phyloP scores from a whole-genome alignment of 805 yeast species.

The Ogataea philodendri region DNA sequence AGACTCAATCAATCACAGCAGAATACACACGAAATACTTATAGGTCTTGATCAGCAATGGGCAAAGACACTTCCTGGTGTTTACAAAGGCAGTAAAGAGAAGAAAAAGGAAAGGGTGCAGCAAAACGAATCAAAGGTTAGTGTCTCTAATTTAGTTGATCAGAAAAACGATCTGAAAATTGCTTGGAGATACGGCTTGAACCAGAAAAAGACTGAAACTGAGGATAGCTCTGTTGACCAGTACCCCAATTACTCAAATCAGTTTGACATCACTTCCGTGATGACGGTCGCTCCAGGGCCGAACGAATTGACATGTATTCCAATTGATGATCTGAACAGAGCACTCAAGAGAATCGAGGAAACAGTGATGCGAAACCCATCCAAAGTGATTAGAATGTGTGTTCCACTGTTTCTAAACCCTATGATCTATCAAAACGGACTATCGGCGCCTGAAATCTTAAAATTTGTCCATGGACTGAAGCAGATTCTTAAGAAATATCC shows the following conservation, averaged over 20 bases:
- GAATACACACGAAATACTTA: constrained; percentile 59
- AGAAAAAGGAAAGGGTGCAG: constrained; percentile 55
- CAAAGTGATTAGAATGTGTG: constrained; percentile 58
- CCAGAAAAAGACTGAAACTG: constrained; percentile 35
- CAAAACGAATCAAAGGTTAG: constrained; percentile 62
- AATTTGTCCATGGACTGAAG: constrained; percentile 60
- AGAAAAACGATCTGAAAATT: constrained; percentile 12
- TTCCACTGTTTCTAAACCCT: constrained; percentile 83
- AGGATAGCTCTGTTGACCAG: constrained; percentile 32
- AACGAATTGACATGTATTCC: constrained; percentile 61
- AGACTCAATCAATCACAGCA: constrained; percentile 41
- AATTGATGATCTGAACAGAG: constrained; percentile 25
- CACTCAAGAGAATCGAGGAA: constrained; percentile 43
- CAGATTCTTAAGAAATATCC: constrained; percentile 47
- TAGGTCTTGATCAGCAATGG: constrained; percentile 61
- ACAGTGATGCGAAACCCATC: constrained; percentile 40
- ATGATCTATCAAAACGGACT: constrained; percentile 56
- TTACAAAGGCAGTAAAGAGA: constrained; percentile 67
- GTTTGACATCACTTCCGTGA: constrained; percentile 73
- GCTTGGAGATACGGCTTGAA: constrained; percentile 84
- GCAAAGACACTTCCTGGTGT: constrained; percentile 72
- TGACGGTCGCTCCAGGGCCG: constrained; percentile 63
- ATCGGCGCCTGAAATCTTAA: constrained; percentile 47
- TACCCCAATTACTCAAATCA: constrained; percentile 57
- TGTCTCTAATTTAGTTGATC: constrained; percentile 60